Percentiles rank a stretch among this genome's conserved stretches.
Conservation (phyloP, 345 rosid species). For the Pugionium dolabratum region DNA sequence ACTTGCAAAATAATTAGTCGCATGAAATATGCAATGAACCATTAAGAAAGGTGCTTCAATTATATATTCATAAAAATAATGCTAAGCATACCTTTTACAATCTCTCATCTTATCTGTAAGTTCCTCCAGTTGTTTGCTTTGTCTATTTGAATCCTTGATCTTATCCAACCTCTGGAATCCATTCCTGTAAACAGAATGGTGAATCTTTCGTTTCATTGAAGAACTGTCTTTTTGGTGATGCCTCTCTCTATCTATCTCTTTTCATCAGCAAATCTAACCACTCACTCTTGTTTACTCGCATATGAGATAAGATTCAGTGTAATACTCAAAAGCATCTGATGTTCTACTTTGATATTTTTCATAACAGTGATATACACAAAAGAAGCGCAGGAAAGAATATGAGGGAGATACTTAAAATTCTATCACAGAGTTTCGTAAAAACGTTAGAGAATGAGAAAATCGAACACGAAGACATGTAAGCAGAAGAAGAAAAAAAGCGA, state of each 20-base stretch:
- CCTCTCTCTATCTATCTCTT: neutral
- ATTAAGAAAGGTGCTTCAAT: neutral
- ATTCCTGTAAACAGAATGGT: constrained; percentile 60
- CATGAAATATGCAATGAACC: neutral
- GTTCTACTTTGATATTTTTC: neutral
- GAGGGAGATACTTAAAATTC: too few species aligned
- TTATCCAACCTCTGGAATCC: constrained; percentile 97
- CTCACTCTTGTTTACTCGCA: neutral
- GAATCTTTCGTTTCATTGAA: neutral
- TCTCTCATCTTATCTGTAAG: constrained; percentile 96
- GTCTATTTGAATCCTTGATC: constrained; percentile 84
- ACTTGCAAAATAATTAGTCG: neutral
- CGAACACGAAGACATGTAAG: neutral
- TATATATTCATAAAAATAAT: neutral
- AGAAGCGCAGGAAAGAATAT: too few species aligned
- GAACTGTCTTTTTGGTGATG: neutral
- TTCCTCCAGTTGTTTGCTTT: constrained; percentile 96
- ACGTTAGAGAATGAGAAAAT: neutral
- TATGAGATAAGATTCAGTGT: neutral
- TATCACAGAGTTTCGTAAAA: neutral
- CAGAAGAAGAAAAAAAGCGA: neutral
- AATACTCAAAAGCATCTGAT: constrained; percentile 10
- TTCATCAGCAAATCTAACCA: neutral
- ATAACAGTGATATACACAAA: neutral
- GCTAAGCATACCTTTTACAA: constrained; percentile 69